Base-by-base conservation (phyloP, 2,329 filamentous ascomycete genomes). In the Ophiognomonia clavigignenti-juglandacearum region DNA sequence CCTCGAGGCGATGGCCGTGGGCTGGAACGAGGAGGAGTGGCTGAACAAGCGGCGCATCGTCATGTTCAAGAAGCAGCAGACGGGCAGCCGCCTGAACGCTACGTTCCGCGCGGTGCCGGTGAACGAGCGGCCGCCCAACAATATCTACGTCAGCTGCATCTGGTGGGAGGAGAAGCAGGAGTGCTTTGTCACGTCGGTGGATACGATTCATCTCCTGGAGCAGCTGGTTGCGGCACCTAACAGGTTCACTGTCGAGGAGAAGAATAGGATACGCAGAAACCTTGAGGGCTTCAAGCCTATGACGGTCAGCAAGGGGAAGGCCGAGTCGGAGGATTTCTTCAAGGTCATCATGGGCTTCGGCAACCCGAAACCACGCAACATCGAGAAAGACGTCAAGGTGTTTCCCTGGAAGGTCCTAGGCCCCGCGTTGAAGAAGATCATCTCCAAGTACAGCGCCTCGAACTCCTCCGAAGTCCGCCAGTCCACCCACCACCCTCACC, bases 381-480 rank as follows among this genome's bases (percentile, higher is more conserved):
- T 98, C 55, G 93, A 97, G 72, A 98, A 98, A 71, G 92, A 97
- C 61, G 91, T 98, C 62, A 98, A 98, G 70, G 93, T 97, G 11
- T 98, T 97, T 61, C 86, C 90, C 4, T 98, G 93, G 93, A 93
- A 90, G 66, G 88, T 93, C 51, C 75, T 98, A 37, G 80, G 81
- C 40, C 79, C 83, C 51, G 92, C 93, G 0, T 76, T 98, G 55
- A 95, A 95, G 77, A 98, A 98, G 74, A 97, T 98, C 61, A 95
- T 98, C 63, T 85, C 88, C 60, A 98, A 98, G 85, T 98, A 97
- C 64, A 78, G 74, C 59, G 73, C 73, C n/a, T 59, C 59, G 14
- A 54, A 58, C 6, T 51, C 57, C 6, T 47, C 54, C 20, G 54
- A 55, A 1, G 41, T 53, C 2, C 36, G 53, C 3, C 53, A 60